Conservation (phyloP, 2,329 filamentous ascomycete species). For the Talaromyces sp. region DNA sequence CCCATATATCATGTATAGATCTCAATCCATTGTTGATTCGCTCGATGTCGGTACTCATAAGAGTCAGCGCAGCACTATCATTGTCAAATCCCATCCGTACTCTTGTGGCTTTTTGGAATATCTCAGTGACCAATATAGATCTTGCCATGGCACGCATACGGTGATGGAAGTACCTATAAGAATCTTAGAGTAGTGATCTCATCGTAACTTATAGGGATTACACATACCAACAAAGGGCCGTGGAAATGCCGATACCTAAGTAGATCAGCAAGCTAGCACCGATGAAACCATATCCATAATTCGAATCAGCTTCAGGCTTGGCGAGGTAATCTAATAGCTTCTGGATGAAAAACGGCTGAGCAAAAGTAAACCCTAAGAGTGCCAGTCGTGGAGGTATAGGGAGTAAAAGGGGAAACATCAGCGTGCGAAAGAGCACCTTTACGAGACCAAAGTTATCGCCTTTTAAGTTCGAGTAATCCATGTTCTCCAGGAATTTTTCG, state of each 20-base stretch:
- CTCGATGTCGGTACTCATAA: conserved; percentile 49
- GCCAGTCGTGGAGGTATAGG: conserved; percentile 32
- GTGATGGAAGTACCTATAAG: conserved; percentile 5
- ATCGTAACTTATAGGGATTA: background rate
- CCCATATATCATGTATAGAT: conserved; percentile 46
- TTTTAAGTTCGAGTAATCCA: conserved; percentile 9
- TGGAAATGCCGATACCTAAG: conserved; percentile 39
- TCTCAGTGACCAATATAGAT: conserved; percentile 11
- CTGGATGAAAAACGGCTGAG: conserved; percentile 39
- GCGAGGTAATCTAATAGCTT: conserved; percentile 34
- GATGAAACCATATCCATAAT: conserved; percentile 43
- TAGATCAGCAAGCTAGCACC: conserved; percentile 46
- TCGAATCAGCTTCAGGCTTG: conserved; percentile 28
- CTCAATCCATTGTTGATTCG: conserved; percentile 42
- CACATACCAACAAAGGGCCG: conserved; percentile 39
- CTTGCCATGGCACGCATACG: conserved; percentile 10
- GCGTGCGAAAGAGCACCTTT: conserved; percentile 10
- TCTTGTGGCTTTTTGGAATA: conserved; percentile 23
- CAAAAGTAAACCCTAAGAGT: conserved; percentile 35
- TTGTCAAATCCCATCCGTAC: conserved; percentile 33
- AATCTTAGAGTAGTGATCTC: background rate
- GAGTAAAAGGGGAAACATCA: conserved; percentile 28
- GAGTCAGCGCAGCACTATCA: conserved; percentile 38
- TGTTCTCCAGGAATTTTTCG: background rate
- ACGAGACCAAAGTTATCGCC: conserved; percentile 10